Percentiles rank a stretch among this genome's conserved stretches.
phyloP scores from a whole-genome alignment of 371 early-diverging fungal species.

The Encephalitozoon hellem region DNA sequence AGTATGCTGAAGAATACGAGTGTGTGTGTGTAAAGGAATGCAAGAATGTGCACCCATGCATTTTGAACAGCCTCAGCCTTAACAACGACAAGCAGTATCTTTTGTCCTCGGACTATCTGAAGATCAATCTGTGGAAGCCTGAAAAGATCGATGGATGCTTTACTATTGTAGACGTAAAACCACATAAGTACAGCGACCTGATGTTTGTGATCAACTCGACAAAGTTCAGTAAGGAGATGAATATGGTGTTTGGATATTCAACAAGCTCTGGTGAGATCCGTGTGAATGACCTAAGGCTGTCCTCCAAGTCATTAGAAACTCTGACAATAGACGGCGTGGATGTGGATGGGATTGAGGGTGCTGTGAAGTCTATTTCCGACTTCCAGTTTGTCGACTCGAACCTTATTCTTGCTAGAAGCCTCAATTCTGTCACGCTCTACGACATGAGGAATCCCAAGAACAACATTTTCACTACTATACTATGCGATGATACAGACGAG shows the following conservation, averaged over 20 bases:
- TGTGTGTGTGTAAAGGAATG: slow-evolving; percentile 61
- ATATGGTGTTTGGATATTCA: slow-evolving; percentile 89
- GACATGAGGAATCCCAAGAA: slow-evolving; percentile 46
- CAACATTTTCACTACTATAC: background rate
- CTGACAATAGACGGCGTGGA: slow-evolving; percentile 17
- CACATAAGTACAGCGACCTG: slow-evolving; percentile 90
- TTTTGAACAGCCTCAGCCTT: slow-evolving; percentile 92
- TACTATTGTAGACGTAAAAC: slow-evolving; percentile 87
- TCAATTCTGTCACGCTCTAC: slow-evolving; percentile 50
- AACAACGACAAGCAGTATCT: slow-evolving; percentile 90
- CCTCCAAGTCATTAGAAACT: background rate
- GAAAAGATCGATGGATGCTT: slow-evolving; percentile 61
- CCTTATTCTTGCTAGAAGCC: slow-evolving; percentile 46
- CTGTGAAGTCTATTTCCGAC: slow-evolving; percentile 55
- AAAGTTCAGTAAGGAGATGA: slow-evolving; percentile 84
- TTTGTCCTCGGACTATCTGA: slow-evolving; percentile 87
- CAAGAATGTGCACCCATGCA: slow-evolving; percentile 91
- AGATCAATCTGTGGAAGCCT: slow-evolving; percentile 93
- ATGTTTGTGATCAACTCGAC: slow-evolving; percentile 96
- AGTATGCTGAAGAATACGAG: background rate
- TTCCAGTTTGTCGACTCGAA: slow-evolving; percentile 55
- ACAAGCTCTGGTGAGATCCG: slow-evolving; percentile 91
- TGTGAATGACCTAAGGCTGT: slow-evolving; percentile 78
- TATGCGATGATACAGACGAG: slow-evolving; percentile 18
- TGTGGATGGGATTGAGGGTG: slow-evolving; percentile 34